Percentiles rank a stretch among this genome's conserved stretches.
These are phyloP conservation scores for Rhodotorula sp. DNA, from an alignment of 1,284 basidiomycete genomes.

Conservation along the genomic window DNA sequence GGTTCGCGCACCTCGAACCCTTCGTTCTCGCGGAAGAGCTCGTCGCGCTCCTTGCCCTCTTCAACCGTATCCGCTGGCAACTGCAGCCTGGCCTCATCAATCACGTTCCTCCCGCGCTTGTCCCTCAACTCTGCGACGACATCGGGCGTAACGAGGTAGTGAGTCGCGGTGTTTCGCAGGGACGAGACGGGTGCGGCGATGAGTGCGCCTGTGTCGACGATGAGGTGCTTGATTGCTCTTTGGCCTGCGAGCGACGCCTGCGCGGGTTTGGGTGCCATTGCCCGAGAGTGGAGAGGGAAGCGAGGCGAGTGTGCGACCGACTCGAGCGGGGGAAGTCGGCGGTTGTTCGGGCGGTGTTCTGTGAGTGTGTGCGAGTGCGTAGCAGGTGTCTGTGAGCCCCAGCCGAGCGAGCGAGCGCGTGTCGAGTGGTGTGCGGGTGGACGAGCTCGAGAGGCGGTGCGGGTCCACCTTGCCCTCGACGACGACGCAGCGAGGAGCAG, in stretches of 20 bases:
- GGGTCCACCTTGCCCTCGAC: too few species aligned
- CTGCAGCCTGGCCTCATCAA: conserved; percentile 65
- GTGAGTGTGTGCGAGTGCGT: too few species aligned
- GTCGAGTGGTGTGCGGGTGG: too few species aligned
- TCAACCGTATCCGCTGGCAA: conserved; percentile 46
- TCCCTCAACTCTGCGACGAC: conserved; percentile 86
- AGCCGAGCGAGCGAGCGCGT: background rate
- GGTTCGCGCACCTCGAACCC: conserved; percentile 63
- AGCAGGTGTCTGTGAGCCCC: background rate
- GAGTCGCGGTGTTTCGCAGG: conserved; percentile 74
- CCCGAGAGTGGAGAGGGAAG: background rate
- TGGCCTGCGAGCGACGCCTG: background rate
- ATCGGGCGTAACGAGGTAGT: conserved; percentile 81
- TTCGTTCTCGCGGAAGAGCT: conserved; percentile 15
- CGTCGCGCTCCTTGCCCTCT: conserved; percentile 2
- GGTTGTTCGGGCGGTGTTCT: background rate
- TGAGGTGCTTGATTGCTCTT: conserved; percentile 62
- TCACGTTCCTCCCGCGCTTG: conserved; percentile 73
- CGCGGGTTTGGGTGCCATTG: background rate
- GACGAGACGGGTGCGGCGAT: conserved; percentile 65
- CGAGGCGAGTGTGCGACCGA: background rate
- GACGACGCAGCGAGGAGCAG: too few species aligned
- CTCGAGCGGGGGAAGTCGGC: background rate
- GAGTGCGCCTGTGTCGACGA: conserved; percentile 88
- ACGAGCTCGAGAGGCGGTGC: too few species aligned